Evolutionary conservation across 176 grass and related monocot species (phyloP), one percentile per base, ranked within the genome.

Genomic region (Neostapfia colusana): DNA sequence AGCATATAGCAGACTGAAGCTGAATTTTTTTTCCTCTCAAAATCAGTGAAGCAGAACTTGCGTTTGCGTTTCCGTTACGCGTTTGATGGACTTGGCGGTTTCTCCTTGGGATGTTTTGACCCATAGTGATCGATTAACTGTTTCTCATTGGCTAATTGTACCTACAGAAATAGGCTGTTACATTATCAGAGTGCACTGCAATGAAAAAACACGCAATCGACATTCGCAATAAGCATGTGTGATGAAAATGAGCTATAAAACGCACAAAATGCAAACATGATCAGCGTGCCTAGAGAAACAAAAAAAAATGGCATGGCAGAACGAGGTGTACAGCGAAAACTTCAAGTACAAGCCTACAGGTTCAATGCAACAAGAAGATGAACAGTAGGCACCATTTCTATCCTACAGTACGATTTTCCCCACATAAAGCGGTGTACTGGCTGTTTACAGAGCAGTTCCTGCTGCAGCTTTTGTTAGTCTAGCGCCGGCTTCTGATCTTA

Each of bases 51-150:
- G 75, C 54, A 70, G 28, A 79, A 35, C 1, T 43, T 18, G 21
- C 75, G 15, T 72, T n/a, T n/a, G n/a, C n/a, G n/a, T n/a, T n/a
- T n/a, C n/a, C n/a, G n/a, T n/a, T 71, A 36, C 15, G 69, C 60
- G 40, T 34, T 72, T 15, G 91, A 92, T 50, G 90, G 54, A 49
- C 84, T 83, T 11, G 89, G 95, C 69, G 85, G 68, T 35, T 90
- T 94, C 82, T 98, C 91, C 85, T 88, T 98, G n/a, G 91, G 95
- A 82, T 98, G 95, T 60, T 98, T 98, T 0, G 95, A 98, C 38
- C 69, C 78, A 65, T 94, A 98, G 77, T 98, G 95, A 77, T 94
- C 95, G 43, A 69, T 70, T 28, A 98, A 65, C 60, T 98, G 95
- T 72, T 98, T 98, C 54, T 94, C 88, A 70, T 98, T 98, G 14